Conservation (phyloP, 768 basidiomycete genomes). For the Pholiota microspora region DNA sequence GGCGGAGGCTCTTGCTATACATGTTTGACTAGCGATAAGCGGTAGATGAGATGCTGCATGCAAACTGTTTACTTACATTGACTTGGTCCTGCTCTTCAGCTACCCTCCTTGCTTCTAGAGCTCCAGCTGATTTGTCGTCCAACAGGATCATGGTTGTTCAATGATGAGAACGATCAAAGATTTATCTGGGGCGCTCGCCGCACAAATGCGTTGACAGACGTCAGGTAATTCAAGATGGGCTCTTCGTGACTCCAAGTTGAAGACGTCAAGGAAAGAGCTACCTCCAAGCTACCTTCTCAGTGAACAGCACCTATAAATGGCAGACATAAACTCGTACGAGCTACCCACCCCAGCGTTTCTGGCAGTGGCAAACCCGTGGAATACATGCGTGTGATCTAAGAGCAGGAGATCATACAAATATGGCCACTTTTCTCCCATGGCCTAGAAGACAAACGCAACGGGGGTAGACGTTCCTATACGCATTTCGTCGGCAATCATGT, state of each 20-base stretch:
- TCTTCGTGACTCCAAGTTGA: neutral
- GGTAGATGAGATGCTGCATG: neutral
- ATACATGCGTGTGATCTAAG: neutral
- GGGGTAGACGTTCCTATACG: neutral
- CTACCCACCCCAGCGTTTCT: neutral
- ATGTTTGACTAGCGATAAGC: neutral
- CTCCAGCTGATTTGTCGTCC: conserved; percentile 28
- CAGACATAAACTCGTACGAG: neutral
- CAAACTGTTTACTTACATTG: conserved; percentile 10
- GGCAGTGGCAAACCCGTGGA: neutral
- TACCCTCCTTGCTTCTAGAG: conserved; percentile 20
- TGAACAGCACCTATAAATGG: neutral
- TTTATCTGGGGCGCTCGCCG: neutral
- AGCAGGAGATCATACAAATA: neutral
- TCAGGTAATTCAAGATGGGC: neutral
- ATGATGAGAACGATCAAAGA: neutral
- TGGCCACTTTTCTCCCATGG: neutral
- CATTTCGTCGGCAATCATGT: too few relatives aligned
- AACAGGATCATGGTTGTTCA: conserved; percentile 20
- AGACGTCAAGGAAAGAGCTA: neutral
- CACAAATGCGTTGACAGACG: neutral
- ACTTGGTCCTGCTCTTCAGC: conserved; percentile 25
- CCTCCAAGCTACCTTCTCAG: neutral
- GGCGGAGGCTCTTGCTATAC: conserved; percentile 29
- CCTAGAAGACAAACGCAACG: neutral